phyloP scores from a whole-genome alignment of 441 rosid species.

The Eugenia klotzschiana region DNA sequence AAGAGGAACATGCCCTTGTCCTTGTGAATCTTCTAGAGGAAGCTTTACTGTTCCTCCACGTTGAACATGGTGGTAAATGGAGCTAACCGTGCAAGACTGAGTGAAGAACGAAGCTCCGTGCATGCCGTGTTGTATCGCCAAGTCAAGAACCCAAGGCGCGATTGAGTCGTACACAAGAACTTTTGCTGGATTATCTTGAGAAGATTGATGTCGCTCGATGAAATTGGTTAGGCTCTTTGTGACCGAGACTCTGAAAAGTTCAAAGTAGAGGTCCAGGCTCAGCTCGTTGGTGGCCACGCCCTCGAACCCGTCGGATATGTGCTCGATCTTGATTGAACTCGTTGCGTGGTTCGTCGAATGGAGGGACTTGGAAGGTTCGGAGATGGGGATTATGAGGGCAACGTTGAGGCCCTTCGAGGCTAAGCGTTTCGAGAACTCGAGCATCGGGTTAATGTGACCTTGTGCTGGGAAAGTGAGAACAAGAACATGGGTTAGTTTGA shows the following conservation, averaged over 20 bases:
- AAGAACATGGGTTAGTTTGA: neutral
- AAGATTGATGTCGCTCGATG: neutral
- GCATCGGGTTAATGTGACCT: slow-evolving; percentile 1
- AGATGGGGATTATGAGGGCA: neutral
- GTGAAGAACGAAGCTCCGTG: neutral
- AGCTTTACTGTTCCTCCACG: neutral
- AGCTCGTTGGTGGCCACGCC: neutral
- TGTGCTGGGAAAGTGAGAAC: neutral
- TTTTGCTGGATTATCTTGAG: neutral
- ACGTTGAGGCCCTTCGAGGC: neutral
- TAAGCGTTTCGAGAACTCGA: slow-evolving; percentile 9
- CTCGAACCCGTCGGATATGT: neutral
- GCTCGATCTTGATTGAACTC: neutral
- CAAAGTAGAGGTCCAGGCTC: neutral
- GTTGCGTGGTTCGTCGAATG: neutral
- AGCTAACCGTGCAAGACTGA: neutral
- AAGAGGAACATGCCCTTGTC: neutral
- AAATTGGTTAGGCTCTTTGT: neutral
- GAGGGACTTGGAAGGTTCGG: neutral
- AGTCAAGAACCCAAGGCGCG: slow-evolving; percentile 2
- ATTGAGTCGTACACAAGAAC: neutral
- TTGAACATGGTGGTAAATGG: neutral
- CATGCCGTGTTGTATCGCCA: neutral
- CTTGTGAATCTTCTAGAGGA: neutral
- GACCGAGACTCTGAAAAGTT: neutral